Base-by-base conservation (phyloP, 2,329 filamentous ascomycete genomes). In the Penicillium sp. region DNA sequence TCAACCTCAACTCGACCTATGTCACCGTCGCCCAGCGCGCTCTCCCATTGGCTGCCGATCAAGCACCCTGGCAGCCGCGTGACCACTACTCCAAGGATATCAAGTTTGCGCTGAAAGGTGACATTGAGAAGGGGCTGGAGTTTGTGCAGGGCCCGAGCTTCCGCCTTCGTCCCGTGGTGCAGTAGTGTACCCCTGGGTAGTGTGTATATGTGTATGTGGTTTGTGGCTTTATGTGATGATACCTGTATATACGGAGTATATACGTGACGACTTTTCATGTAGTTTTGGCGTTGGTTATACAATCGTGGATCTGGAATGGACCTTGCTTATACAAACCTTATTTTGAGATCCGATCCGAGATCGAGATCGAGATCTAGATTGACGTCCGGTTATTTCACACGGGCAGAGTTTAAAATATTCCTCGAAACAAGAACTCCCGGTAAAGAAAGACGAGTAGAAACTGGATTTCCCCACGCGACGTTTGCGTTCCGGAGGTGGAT, bases 1-100 rank as follows among this genome's bases (percentile, higher is more conserved):
- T 76, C 38, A 72, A 71, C 28, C 61, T 76, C 18, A 70, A 58
- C 38, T 73, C 70, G n/a, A 75, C 71, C 8, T 76, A 76, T 53
- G 57, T 76, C 39, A 63, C 62, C n/a, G 58, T 59, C 13, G 72
- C 72, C 5, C 60, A 64, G 49, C 58, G 62, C 28, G 36, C 54
- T 1, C 51, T 76, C 18, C 74, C 74, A 16, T 71, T 67, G 56
- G 67, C 69, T 8, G 74, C 64, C 7, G 65, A 74, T 47, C 64
- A 65, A 42, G 69, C 66, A 5, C 74, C 74, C 1, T 76, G 74
- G 74, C 44, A 66, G 46, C 66, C 72, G 7, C 60, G 73, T 41
- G 66, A 65, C 33, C 68, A 70, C 39, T 76, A 76, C 48, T 43
- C 68, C 5, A 63, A 65, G 41, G 74, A 76, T 58, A 61, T 73